phyloP scores from a whole-genome alignment of 305 asterid species.

The Caryopteris hybrid region DNA sequence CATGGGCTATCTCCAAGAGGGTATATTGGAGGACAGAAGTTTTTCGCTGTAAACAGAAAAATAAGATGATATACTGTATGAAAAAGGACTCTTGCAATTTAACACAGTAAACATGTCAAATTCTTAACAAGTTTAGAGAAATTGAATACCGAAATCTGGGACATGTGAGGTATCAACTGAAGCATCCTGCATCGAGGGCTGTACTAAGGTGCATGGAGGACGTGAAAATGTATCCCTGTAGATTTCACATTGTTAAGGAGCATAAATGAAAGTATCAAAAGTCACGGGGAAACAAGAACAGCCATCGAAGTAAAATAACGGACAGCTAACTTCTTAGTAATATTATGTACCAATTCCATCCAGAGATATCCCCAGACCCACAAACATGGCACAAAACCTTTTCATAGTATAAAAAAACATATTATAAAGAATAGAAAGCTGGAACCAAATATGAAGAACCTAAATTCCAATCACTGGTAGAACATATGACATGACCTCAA shows the following conservation, averaged over 20 bases:
- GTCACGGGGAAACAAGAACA: conserved; percentile 12
- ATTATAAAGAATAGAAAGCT: conserved; percentile 5
- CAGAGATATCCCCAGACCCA: conserved; percentile 9
- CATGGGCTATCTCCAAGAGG: conserved; percentile 80
- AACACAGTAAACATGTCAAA: conserved; percentile 18
- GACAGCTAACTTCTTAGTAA: background rate
- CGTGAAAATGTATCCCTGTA: conserved; percentile 94
- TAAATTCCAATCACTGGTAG: conserved; percentile 9
- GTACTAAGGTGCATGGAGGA: conserved; percentile 90
- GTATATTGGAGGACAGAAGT: conserved; percentile 89
- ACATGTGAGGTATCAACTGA: conserved; percentile 39
- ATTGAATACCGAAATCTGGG: conserved; percentile 78
- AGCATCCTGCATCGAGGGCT: conserved; percentile 72
- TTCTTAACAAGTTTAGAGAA: conserved; percentile 9
- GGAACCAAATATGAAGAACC: conserved; percentile 13
- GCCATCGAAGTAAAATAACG: conserved; percentile 1
- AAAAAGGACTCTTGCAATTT: conserved; percentile 14
- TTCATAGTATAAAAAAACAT: background rate
- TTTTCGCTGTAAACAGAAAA: conserved; percentile 48
- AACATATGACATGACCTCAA: background rate
- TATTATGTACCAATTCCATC: conserved; percentile 2
- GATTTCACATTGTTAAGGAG: conserved; percentile 16
- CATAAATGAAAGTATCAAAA: conserved; percentile 9
- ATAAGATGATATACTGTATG: conserved; percentile 20
- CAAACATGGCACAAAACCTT: background rate